phyloP scores from a whole-genome alignment of 2,329 filamentous ascomycete genomes.

The Allantophomopsis cytisporea region DNA sequence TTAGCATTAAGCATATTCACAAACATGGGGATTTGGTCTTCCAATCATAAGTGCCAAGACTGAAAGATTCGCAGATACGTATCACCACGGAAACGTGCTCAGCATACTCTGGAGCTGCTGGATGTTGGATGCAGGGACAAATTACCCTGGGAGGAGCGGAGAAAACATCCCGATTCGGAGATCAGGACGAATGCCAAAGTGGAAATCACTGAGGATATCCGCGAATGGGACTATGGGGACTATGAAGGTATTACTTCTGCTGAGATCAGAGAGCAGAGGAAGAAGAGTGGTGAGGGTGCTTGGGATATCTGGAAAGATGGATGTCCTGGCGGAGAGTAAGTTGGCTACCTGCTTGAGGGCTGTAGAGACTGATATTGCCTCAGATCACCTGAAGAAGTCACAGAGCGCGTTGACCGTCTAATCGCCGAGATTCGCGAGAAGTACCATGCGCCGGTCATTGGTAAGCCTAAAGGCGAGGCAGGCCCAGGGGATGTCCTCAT shows the following conservation, averaged over 20 bases:
- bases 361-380: not conserved
- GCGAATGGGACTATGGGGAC: constrained; percentile 80
- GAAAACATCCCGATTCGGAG: constrained; percentile 19
- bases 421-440: constrained; percentile 61
- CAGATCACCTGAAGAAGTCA: constrained; percentile 47
- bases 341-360: not conserved
- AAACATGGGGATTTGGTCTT: no score
- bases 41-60: not conserved
- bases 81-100: constrained; percentile 72
- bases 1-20: no score
- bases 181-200: constrained; percentile 43
- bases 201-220: constrained; percentile 56
- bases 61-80: constrained; percentile 49
- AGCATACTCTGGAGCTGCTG: constrained; percentile 81
- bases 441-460: constrained; percentile 50
- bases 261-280: constrained; percentile 48
- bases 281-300: constrained; percentile 37
- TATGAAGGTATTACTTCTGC: constrained; percentile 71
- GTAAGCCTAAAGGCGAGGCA: constrained; percentile 27
- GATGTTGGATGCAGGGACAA: constrained; percentile 55
- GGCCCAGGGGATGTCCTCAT: constrained; percentile 55
- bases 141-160: constrained; percentile 55
- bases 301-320: constrained; percentile 92
- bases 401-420: constrained; percentile 56
- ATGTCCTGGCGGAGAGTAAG: constrained; percentile 61